Percentiles rank a stretch among this genome's conserved stretches.
phyloP scores from a whole-genome alignment of 257 asterid genomes.

The Handroanthus guayacan region DNA sequence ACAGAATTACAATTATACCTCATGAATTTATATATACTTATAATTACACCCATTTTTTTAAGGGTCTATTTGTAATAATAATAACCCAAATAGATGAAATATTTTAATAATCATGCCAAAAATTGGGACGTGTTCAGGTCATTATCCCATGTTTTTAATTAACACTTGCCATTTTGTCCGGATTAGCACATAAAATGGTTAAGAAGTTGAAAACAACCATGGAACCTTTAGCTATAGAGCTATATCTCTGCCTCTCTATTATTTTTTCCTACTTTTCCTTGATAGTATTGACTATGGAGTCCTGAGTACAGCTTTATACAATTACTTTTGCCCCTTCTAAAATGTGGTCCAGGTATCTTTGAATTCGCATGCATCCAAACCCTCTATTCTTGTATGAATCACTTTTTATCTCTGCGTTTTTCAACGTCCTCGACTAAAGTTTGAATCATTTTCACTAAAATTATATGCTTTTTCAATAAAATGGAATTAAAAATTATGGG shows the following conservation, averaged over 20 bases:
- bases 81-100: no score
- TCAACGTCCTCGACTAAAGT: slow-evolving; percentile 41
- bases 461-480: slow-evolving; percentile 28
- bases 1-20: no score
- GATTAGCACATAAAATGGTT: no score
- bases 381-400: slow-evolving; percentile 26
- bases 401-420: slow-evolving; percentile 26
- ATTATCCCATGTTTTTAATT: no score
- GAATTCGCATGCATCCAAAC: neutral
- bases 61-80: no score
- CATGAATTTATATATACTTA: no score
- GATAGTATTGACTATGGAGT: neutral
- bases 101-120: no score
- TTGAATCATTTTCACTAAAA: neutral
- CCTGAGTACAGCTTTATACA: neutral
- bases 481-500: neutral
- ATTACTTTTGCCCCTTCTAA: neutral
- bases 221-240: no score
- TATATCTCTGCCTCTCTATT: neutral
- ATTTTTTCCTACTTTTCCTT: neutral
- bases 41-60: no score
- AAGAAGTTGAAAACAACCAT: no score
- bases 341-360: slow-evolving; percentile 1
- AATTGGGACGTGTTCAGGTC: no score
- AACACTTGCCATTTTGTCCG: no score